Base-by-base conservation (phyloP, 176 grass and related monocot species). In the Elaeis guineensis region DNA sequence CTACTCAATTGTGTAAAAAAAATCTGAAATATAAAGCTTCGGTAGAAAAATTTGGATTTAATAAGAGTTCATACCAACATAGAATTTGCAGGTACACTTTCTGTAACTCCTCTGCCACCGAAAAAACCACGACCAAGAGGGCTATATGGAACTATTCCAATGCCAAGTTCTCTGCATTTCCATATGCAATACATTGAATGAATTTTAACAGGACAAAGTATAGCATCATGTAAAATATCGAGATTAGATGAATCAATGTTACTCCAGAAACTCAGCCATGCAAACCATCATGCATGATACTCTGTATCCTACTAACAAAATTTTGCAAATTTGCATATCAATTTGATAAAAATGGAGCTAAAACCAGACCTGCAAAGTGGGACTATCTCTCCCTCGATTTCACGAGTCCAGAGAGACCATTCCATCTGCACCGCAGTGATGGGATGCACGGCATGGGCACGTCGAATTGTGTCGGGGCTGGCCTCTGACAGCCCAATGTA, bases 341-440 rank as follows among this genome's bases (percentile, higher is more conserved):
- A 44, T 44, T 44, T 12, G 9, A 14, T 44, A 0, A 44, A 14
- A 35, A 35, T 35, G 32, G 35, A 44, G 35, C 0, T 16, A 3
- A n/a, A 19, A 17, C 5, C 21, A 54, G 17, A 55, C 64, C 64
- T 66, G 64, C 64, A 66, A 66, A 66, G 64, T 11, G 64, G 64
- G n/a, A 54, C 64, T 7, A 66, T 53, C 49, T 66, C 64, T 17
- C 28, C 22, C 18, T 66, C 64, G 9, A 66, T 66, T 8, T 54
- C 64, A 2, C 64, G 50, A 8, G 16, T 53, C 64, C 64, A 66
- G 2, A 66, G 49, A 4, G 64, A 66, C 64, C 64, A 66, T 51
- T 66, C 64, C 49, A 66, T 54, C 6, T 66, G 64, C 11, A 66
- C 14, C 1, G 50, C 64, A 29, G 64, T 20, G 22, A 59, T 59